phyloP scores from a whole-genome alignment of 306 rosid genomes.

The Prunus persica region DNA sequence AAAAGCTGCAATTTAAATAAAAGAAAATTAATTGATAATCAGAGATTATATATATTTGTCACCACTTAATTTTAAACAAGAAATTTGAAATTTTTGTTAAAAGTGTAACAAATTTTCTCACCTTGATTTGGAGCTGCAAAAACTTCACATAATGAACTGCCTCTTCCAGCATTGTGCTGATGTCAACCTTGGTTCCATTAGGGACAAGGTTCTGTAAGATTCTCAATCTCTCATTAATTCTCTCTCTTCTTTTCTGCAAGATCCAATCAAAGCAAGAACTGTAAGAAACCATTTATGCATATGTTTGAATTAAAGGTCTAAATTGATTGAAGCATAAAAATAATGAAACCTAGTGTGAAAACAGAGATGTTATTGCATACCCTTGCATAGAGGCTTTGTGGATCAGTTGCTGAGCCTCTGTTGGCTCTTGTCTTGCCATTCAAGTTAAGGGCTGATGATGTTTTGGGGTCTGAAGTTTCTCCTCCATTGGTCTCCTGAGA shows the following conservation, averaged over 20 bases:
- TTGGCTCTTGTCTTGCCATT: constrained; percentile 70
- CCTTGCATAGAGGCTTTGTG: constrained; percentile 95
- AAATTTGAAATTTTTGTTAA: background rate
- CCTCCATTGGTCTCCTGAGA: constrained; percentile 53
- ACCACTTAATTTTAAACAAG: background rate
- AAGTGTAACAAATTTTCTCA: constrained; percentile 19
- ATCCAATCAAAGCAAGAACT: background rate
- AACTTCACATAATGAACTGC: constrained; percentile 89
- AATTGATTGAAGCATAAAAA: too few relatives aligned
- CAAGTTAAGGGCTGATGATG: constrained; percentile 35
- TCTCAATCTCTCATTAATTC: constrained; percentile 74
- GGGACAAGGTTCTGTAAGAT: constrained; percentile 83
- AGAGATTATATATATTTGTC: background rate
- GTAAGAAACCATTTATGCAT: background rate
- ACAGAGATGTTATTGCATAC: constrained; percentile 27
- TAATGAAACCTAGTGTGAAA: too few relatives aligned
- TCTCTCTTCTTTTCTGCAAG: constrained; percentile 89
- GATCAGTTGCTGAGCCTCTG: constrained; percentile 94
- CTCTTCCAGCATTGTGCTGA: constrained; percentile 98
- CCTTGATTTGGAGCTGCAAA: constrained; percentile 93
- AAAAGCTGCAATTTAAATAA: constrained; percentile 50
- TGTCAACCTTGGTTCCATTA: constrained; percentile 94
- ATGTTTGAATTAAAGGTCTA: background rate
- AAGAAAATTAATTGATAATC: background rate
- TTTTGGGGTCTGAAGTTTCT: constrained; percentile 38